Percentiles rank a stretch among this genome's conserved stretches.
phyloP scores from a whole-genome alignment of 805 yeast genomes.

The Ascoidea rubescens region DNA sequence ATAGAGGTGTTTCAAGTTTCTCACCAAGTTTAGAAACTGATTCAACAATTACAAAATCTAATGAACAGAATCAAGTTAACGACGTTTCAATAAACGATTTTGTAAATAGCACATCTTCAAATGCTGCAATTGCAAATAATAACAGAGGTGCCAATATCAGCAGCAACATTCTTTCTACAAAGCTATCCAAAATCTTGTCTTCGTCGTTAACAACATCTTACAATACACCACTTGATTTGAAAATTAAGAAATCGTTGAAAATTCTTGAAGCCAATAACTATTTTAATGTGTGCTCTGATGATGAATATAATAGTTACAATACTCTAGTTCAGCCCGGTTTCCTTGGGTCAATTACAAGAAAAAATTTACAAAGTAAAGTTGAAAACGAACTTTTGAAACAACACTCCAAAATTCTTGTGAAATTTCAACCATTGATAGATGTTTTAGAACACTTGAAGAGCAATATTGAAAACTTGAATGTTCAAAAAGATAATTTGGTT shows the following conservation, averaged over 20 bases:
- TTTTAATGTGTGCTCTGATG: too few relatives aligned
- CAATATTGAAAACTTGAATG: constrained; percentile 4
- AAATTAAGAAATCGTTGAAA: not conserved
- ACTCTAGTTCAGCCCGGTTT: constrained; percentile 18
- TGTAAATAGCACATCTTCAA: not conserved
- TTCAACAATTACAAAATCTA: not conserved
- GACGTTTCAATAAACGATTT: too few relatives aligned
- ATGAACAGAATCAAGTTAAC: not conserved
- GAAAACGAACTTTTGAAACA: constrained; percentile 46
- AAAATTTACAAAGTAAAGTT: constrained; percentile 42
- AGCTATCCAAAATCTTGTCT: not conserved
- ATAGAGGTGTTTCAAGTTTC: too few relatives aligned
- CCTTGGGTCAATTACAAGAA: constrained; percentile 46
- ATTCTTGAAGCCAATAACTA: too few relatives aligned
- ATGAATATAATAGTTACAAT: not conserved
- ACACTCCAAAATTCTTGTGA: constrained; percentile 34
- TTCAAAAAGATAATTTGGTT: constrained; percentile 2
- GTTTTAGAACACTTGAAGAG: constrained; percentile 3
- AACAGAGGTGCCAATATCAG: not conserved
- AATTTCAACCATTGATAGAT: constrained; percentile 25
- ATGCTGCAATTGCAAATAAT: not conserved
- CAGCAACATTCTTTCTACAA: not conserved
- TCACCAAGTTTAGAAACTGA: not conserved
- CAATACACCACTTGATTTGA: not conserved
- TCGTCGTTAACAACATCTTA: not conserved